These are phyloP conservation scores for Echites panduratus DNA, from an alignment of 257 asterid genomes.

Conservation along the genomic window DNA sequence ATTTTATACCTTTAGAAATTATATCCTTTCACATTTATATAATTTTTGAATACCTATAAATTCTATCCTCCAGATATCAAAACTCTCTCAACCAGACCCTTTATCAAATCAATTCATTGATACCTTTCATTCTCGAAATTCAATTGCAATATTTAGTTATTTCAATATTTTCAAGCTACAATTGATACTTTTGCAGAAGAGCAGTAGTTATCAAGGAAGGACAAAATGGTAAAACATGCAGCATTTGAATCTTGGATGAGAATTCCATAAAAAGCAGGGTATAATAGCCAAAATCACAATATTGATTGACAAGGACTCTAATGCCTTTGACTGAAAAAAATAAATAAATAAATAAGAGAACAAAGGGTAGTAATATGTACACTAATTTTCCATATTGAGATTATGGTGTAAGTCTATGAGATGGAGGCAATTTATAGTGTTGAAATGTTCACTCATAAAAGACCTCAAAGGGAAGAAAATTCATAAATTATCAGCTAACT, in stretches of 20 bases:
- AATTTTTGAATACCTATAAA: background rate
- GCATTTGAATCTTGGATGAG: background rate
- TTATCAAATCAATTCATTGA: background rate
- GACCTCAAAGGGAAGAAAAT: background rate
- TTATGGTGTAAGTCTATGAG: background rate
- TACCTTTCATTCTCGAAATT: background rate
- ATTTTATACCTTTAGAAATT: too few relatives aligned
- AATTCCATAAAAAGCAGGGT: background rate
- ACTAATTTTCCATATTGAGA: background rate
- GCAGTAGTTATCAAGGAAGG: background rate
- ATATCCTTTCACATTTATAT: background rate
- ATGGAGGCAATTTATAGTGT: background rate
- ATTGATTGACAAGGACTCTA: background rate
- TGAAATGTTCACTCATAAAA: background rate
- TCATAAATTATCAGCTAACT: background rate
- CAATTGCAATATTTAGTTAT: background rate
- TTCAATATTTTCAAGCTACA: background rate
- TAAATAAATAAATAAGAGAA: background rate
- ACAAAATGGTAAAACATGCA: background rate
- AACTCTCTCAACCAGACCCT: background rate
- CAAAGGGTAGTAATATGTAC: background rate
- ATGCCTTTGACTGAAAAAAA: background rate
- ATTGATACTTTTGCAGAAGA: background rate
- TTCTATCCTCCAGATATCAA: background rate
- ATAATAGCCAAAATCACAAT: background rate